A percentile compares a stretch with the other conserved stretches of the same genome.
Conservation (phyloP, 352 stramenopile species). For the Globisporangium sylvaticum region DNA sequence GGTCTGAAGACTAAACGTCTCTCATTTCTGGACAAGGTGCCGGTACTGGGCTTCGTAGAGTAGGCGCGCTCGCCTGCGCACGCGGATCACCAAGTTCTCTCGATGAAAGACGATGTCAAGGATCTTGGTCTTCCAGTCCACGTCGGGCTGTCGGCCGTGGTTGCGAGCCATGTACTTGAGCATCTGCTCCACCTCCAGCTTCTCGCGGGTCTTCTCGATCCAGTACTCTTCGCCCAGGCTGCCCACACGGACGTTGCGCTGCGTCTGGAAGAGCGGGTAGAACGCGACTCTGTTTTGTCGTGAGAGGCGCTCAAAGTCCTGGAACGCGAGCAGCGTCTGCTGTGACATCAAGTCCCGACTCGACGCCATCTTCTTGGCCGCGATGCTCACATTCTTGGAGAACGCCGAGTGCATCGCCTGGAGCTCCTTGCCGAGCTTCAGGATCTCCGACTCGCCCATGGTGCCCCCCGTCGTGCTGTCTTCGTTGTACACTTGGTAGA, state of each 20-base stretch:
- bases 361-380: constrained; percentile 32
- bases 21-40: constrained; percentile 2
- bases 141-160: constrained; percentile 28
- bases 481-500: constrained; percentile 47
- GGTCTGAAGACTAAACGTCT: not conserved
- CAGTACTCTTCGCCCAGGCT: constrained; percentile 50
- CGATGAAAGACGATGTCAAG: constrained; percentile 24
- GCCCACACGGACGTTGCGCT: constrained; percentile 33
- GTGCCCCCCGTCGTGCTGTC: constrained; percentile 11
- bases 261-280: constrained; percentile 46
- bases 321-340: constrained; percentile 31
- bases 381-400: constrained; percentile 39
- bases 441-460: constrained; percentile 36
- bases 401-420: constrained; percentile 39
- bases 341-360: constrained; percentile 21
- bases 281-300: constrained; percentile 45
- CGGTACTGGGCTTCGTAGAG: constrained; percentile 28
- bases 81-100: constrained; percentile 23
- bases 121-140: constrained; percentile 36
- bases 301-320: constrained; percentile 50
- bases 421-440: constrained; percentile 35
- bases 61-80: constrained; percentile 29
- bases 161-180: constrained; percentile 38
- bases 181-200: constrained; percentile 29
- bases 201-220: constrained; percentile 40